Base-by-base conservation (phyloP, 768 basidiomycete genomes). In the Amanita muscaria region DNA sequence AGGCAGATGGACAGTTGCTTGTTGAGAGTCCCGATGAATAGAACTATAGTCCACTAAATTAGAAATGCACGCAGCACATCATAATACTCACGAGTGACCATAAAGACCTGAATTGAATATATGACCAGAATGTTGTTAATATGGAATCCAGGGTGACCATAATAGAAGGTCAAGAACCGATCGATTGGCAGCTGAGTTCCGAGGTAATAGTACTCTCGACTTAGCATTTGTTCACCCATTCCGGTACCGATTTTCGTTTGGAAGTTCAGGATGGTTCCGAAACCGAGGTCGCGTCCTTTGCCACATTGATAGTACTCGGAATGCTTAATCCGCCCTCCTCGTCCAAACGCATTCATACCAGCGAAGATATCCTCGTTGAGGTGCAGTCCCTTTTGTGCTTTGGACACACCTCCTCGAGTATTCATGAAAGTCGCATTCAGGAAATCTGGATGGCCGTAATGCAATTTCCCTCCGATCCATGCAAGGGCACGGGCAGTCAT, bases 141-240 rank as follows among this genome's bases (percentile, higher is more conserved):
- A 62, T 99, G 96, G 83, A 99, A 99, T 57, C 90, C 96, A 45
- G 96, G 94, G 66, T 99, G 96, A 44, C 88, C 94, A 56, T 98
- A 99, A 70, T 99, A 99, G 75, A 98, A 99, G 16, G 94, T 98
- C 56, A 99, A 72, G 81, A 99, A 99, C 19, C 96, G 87, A 61
- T 99, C 96, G 56, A 99, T 80, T 25, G 96, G 96, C 45, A 99
- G 73, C 62, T 99, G 96, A 7, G 96, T 99, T 41, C 96, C 96
- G 37, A 99, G 74, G 62, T 98, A 99, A 64, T 98, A 99, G 63
- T 99, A 99, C 66, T 99, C 96, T 53, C 96, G 81, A 66, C 92
- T 97, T 55, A 99, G 83, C 92, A 98, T 94, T 60, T 99, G 96
- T 64, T 99, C 96, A 56, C 96, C 96, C 96, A 99, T 99, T 66